Conservation (phyloP, 2,329 filamentous ascomycete species). For the Clonostachys chloroleuca region DNA sequence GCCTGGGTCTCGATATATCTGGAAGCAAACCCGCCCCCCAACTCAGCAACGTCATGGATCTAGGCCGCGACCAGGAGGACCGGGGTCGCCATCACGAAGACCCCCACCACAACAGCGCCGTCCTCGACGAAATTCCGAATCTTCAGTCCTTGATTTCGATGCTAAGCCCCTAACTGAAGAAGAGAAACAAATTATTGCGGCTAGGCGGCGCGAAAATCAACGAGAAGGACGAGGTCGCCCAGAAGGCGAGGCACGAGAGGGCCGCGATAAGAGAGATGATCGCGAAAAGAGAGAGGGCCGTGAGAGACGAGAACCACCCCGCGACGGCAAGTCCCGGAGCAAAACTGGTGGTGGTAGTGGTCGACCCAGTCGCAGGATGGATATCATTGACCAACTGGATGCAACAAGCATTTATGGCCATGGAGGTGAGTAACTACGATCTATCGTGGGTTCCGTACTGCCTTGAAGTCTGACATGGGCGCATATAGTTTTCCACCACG, state of each 20-base stretch:
- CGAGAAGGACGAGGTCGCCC: conserved; percentile 3
- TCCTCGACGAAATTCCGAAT: conserved; percentile 73
- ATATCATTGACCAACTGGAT: conserved; percentile 95
- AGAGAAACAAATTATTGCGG: conserved; percentile 28
- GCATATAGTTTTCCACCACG: conserved; percentile 88
- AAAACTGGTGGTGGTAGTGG: conserved; percentile 38
- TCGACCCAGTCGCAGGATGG: conserved; percentile 52
- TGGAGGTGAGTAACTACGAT: conserved; percentile 60
- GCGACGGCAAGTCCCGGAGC: conserved; percentile 3
- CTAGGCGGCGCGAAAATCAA: conserved; percentile 21
- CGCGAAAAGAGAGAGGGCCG: conserved; percentile 2
- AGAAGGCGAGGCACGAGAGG: conserved; percentile 9
- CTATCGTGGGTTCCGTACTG: too few relatives aligned
- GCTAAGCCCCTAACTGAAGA: conserved; percentile 57
- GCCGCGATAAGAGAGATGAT: conserved; percentile 1
- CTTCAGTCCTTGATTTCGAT: conserved; percentile 59
- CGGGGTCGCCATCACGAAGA: conserved; percentile 16
- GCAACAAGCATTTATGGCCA: conserved; percentile 94
- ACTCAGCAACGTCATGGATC: conserved; percentile 56
- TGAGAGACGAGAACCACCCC: conserved; percentile 11
- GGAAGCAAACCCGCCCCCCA: conserved; percentile 42
- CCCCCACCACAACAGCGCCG: conserved; percentile 33
- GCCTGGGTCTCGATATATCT: conserved; percentile 6
- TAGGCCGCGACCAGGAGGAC: conserved; percentile 20
- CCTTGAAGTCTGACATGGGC: not conserved